A percentile compares a stretch with the other conserved stretches of the same genome.
phyloP scores from a whole-genome alignment of 805 yeast species.

The Kodamaea kakaduensis region DNA sequence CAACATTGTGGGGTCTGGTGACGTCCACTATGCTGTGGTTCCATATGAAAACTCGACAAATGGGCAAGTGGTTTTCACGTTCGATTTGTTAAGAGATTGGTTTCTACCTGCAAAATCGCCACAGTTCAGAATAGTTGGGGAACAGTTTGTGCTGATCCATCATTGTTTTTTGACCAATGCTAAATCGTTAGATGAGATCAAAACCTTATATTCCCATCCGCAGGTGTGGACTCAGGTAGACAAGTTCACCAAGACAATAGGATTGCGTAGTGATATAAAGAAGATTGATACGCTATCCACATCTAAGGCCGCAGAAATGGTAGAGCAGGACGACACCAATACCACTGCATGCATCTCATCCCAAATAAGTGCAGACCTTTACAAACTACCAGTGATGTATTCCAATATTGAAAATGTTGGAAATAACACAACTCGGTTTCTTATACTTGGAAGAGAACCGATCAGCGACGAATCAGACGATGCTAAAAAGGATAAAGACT shows the following conservation, averaged over 20 bases:
- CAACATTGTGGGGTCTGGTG: constrained; percentile 38
- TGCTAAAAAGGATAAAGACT: constrained; percentile 6
- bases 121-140: constrained; percentile 58
- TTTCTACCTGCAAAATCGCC: constrained; percentile 29
- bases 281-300: constrained; percentile 74
- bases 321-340: constrained; percentile 34
- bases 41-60: constrained; percentile 95
- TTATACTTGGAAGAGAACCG: constrained; percentile 53
- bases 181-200: constrained; percentile 41
- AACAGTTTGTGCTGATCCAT: constrained; percentile 76
- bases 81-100: constrained; percentile 75
- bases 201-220: constrained; percentile 81
- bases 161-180: constrained; percentile 65
- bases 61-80: constrained; percentile 86
- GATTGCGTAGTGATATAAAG: constrained; percentile 32
- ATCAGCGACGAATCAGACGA: not conserved
- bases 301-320: constrained; percentile 75
- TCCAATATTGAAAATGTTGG: constrained; percentile 64
- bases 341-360: constrained; percentile 71
- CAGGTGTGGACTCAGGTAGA: constrained; percentile 96
- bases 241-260: constrained; percentile 43
- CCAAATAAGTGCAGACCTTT: constrained; percentile 57
- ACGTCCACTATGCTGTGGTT: constrained; percentile 68
- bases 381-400: constrained; percentile 51
- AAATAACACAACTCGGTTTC: constrained; percentile 82